phyloP scores from a whole-genome alignment of 495 filamentous ascomycete genomes.

The Recurvomyces mirabilis region DNA sequence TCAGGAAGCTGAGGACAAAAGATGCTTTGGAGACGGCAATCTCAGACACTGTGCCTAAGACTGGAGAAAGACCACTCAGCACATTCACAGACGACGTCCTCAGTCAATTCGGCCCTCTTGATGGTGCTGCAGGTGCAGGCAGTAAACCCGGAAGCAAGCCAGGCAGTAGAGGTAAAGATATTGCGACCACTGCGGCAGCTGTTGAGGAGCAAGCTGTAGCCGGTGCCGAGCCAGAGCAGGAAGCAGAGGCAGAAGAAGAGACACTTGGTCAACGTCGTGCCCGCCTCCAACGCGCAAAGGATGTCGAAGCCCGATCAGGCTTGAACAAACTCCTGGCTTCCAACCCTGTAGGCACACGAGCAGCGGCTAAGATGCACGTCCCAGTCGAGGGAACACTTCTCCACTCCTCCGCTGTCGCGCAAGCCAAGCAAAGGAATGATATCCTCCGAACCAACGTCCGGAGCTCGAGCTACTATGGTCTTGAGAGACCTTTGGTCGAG shows the following conservation, averaged over 20 bases:
- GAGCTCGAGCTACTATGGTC: conserved; percentile 14
- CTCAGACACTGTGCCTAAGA: conserved; percentile 34
- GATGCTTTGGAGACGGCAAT: conserved; percentile 33
- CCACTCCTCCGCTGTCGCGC: conserved; percentile 19
- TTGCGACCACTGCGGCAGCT: conserved; percentile 12
- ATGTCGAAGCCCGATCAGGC: not conserved
- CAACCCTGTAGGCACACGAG: conserved; percentile 38
- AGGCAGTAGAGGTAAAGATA: conserved; percentile 17
- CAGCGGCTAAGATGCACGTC: not conserved
- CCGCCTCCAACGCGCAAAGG: conserved; percentile 60
- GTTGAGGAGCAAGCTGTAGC: conserved; percentile 9
- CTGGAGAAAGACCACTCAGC: conserved; percentile 48
- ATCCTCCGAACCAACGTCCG: conserved; percentile 19
- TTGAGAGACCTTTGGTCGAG: conserved; percentile 23
- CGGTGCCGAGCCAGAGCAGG: conserved; percentile 28
- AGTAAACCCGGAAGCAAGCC: not conserved
- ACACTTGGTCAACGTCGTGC: conserved; percentile 77
- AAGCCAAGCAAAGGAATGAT: conserved; percentile 18
- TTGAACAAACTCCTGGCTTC: conserved; percentile 11
- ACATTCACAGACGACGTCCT: conserved; percentile 73
- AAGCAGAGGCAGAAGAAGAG: conserved; percentile 58
- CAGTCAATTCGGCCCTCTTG: conserved; percentile 49
- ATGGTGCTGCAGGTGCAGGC: conserved; percentile 19
- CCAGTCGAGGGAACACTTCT: conserved; percentile 25
- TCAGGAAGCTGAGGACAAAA: conserved; percentile 53